These are phyloP conservation scores for Oxalis stricta DNA, from an alignment of 441 rosid species.

Conservation along the genomic window DNA sequence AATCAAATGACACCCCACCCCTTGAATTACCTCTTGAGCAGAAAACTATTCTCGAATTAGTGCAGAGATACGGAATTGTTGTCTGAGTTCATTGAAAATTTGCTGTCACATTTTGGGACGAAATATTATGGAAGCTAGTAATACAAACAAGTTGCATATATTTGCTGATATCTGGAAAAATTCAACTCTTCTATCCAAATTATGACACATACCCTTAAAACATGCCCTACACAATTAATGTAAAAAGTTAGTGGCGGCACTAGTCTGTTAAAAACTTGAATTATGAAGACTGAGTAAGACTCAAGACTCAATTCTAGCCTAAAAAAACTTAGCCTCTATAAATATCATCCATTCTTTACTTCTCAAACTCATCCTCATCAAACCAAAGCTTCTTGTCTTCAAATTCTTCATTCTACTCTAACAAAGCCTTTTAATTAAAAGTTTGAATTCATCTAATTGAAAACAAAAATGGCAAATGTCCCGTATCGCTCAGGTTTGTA, in stretches of 20 bases:
- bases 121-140: constrained; percentile 7
- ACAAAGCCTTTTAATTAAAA: not conserved
- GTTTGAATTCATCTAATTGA: not conserved
- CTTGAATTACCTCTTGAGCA: too few species aligned
- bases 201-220: constrained; percentile 18
- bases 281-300: constrained; percentile 19
- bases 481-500: constrained; percentile 49
- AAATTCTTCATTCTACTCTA: not conserved
- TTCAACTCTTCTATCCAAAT: constrained; percentile 13
- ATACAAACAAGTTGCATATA: constrained; percentile 21
- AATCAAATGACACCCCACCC: too few species aligned
- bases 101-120: too few species aligned
- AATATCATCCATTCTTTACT: constrained; percentile 10
- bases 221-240: constrained; percentile 21
- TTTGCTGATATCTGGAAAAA: constrained; percentile 6
- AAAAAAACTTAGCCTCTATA: constrained; percentile 16
- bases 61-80: too few species aligned
- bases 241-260: constrained; percentile 40
- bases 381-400: not conserved
- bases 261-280: constrained; percentile 18
- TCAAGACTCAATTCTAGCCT: constrained; percentile 14
- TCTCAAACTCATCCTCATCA: constrained; percentile 14
- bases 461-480: constrained; percentile 47
- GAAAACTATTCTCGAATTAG: too few species aligned
- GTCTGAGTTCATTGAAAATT: too few species aligned